Base-by-base conservation (phyloP, 2,329 filamentous ascomycete genomes). In the Nemania diffusa region DNA sequence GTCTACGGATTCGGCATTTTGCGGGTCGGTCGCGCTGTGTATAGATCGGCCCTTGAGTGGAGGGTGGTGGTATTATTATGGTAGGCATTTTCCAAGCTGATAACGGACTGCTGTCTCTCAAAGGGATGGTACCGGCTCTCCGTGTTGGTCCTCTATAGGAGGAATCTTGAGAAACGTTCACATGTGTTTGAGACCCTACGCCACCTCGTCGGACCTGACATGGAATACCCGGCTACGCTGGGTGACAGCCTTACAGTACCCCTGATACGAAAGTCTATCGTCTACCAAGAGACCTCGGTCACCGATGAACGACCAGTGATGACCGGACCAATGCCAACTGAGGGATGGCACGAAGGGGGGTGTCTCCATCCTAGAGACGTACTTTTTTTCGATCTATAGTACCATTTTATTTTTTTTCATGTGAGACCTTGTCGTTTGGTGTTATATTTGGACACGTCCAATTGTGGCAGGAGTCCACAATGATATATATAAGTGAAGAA, bases 251-350 rank as follows among this genome's bases (percentile, higher is more conserved):
- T 69, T 73, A 72, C 68, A 67, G 15, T 55, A 51, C 63, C 65
- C 66, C 60, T 78, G 70, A 76, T 79, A 78, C 69, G 74, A 26
- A 48, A 74, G 77, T 73, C 72, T 76, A 71, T 75, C 76, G 78
- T 79, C 74, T 55, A 71, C 75, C 75, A 78, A 76, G 74, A 77
- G 73, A 69, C 76, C 81, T 83, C 81, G 81, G 82, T 81, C 73
- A 80, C 82, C 82, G 82, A 71, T 75, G 55, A 42, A 29, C 81
- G 81, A 70, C 75, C 48, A 52, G 52, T 73, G 73, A 77, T 74
- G 72, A 69, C 79, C 80, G 80, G 80, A 78, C 78, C 75, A 75
- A 68, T 61, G 65, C 69, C 65, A 64, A 7, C 40, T 29, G 42
- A 74, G 63, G 72, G 69, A 75, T 70, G 46, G 70, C 68, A 62